Evolutionary conservation across 148 eudicot genomes (phyloP).

Genomic region (Nyssa sinensis): DNA sequence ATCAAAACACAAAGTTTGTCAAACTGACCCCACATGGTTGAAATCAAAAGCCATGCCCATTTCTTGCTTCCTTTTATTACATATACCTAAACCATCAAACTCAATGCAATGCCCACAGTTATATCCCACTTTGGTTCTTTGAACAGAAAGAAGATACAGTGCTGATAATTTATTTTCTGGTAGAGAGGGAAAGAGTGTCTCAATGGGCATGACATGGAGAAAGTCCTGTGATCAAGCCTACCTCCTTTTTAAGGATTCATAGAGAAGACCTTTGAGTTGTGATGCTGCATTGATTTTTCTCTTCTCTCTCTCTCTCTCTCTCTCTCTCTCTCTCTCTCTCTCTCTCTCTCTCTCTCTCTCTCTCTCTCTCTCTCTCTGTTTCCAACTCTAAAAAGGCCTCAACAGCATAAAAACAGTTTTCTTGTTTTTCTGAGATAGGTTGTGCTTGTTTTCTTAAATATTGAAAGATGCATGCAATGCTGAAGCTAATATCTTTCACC

Average conservation of each 20-base stretch:
- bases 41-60: slow-evolving; percentile 5
- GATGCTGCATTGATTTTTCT: too few relatives aligned
- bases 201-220: too few relatives aligned
- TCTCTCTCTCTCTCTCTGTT: too few relatives aligned
- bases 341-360: too few relatives aligned
- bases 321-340: too few relatives aligned
- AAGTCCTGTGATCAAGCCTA: too few relatives aligned
- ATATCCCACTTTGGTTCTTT: neutral
- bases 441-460: slow-evolving; percentile 6
- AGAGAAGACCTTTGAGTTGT: too few relatives aligned
- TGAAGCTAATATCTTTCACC: slow-evolving; percentile 10
- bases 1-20: slow-evolving; percentile 11
- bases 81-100: slow-evolving; percentile 8
- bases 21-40: slow-evolving; percentile 26
- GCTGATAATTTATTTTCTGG: too few relatives aligned
- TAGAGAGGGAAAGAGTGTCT: too few relatives aligned
- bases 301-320: too few relatives aligned
- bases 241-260: too few relatives aligned
- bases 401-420: neutral
- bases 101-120: neutral
- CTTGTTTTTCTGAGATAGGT: neutral
- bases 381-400: too few relatives aligned
- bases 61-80: neutral
- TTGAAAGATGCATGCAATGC: slow-evolving; percentile 9
- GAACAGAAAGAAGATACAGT: neutral